Evolutionary conservation across 257 asterid genomes (phyloP), one percentile per base, ranked within the genome.

Genomic region (Nyctanthes arbortristis): DNA sequence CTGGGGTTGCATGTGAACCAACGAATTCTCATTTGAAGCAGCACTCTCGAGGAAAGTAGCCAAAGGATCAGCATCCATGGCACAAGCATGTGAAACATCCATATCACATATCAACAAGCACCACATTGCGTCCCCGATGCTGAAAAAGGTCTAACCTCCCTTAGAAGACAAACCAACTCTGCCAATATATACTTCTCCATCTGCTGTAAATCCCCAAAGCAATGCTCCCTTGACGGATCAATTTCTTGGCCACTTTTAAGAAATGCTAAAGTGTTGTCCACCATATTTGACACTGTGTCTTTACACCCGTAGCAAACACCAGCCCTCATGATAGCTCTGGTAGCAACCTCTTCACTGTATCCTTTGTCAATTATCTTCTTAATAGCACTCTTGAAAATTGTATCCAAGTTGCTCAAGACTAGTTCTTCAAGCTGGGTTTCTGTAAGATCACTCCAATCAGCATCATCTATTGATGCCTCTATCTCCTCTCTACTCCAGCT

Each of bases 91-190:
- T 2, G 96, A 83, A 13, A 87, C 87, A n/a, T n/a, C n/a, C n/a
- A n/a, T n/a, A n/a, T n/a, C n/a, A n/a, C n/a, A n/a, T n/a, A n/a
- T n/a, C n/a, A 65, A 76, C 80, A 93, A 76, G 75, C 92, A 93
- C 99, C 99, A 93, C 97, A 93, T 93, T 64, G 99, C 97, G 55
- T 93, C 96, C 60, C 99, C 96, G 1, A 87, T 89, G 87, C 96
- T 93, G 73, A 89, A 77, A 85, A 86, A 52, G 99, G 97, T 59
- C 92, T 82, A 49, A 93, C 89, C 75, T 91, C 97, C 71, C 86
- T 79, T 27, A 93, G 70, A 70, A 87, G 89, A 70, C 97, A 91
- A 65, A 93, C 96, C 75, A 92, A 80, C 78, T 93, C 99, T 1
- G 97, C 99, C 73, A 93, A 75, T 72, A 93, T 84, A 81, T 89